These are phyloP conservation scores for Thuja plicata DNA, from an alignment of 83 land plant species.

Conservation along the genomic window DNA sequence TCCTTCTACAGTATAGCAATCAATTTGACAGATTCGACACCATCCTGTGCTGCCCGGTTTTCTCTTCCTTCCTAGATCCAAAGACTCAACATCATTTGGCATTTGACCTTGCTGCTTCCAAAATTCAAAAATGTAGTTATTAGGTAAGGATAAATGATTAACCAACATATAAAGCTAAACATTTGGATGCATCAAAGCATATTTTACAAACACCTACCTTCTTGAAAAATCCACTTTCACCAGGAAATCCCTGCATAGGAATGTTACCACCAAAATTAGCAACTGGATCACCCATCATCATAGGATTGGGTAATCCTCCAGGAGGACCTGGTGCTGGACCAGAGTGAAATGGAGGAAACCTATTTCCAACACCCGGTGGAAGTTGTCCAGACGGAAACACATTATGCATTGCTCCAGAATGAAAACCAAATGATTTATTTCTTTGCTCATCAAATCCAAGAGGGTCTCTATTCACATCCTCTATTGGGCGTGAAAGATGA, in stretches of 20 bases:
- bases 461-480: conserved; percentile 28
- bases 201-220: conserved; percentile 1
- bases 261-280: conserved; percentile 36
- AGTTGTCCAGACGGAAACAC: conserved; percentile 7
- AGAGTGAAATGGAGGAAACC: conserved; percentile 26
- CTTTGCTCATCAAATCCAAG: conserved; percentile 29
- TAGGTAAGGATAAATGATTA: background rate
- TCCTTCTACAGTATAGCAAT: conserved; percentile 81
- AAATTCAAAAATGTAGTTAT: background rate
- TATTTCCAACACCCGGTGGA: conserved; percentile 25
- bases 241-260: conserved; percentile 24
- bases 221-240: conserved; percentile 19
- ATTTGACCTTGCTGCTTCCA: conserved; percentile 9
- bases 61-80: conserved; percentile 58
- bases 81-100: conserved; percentile 44
- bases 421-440: conserved; percentile 13
- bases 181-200: background rate
- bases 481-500: conserved; percentile 14
- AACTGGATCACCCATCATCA: conserved; percentile 24
- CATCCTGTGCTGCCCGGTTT: conserved; percentile 61
- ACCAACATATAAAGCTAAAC: background rate
- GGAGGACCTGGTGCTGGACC: conserved; percentile 16
- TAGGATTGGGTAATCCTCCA: conserved; percentile 20
- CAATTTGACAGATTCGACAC: conserved; percentile 86
- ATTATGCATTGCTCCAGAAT: conserved; percentile 9